Base-by-base conservation (phyloP, 352 stramenopile genomes). In the Globisporangium yorkense region DNA sequence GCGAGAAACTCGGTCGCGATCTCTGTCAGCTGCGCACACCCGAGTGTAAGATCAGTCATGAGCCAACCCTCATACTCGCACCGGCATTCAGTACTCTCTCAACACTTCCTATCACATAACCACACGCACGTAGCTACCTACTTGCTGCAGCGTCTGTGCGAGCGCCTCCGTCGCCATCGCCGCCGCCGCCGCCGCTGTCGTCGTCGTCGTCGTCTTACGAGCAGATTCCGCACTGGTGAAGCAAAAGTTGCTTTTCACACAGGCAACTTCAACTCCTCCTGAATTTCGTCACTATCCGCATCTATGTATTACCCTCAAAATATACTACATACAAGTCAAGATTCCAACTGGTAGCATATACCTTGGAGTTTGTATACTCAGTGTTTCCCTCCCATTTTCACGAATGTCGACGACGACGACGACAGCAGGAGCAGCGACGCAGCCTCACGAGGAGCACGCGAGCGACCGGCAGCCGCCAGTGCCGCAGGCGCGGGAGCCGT, bases 71-170 rank as follows among this genome's bases (percentile, higher is more conserved):
- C 31, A 37, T 37, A 37, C 7, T 39, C 12, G 35, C 29, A 35
- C 12, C 21, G 21, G 21, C 21, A 24, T 1, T 24, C 21, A 24
- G 21, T 24, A 24, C 21, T 24, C 21, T 24, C 21, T 24, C 21
- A 24, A 1, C 21, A 24, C 21, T 20, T 9, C 16, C 1, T 13
- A 20, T 13, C 10, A 15, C 8, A 24, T 8, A 37, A 9, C 5
- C 33, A 9, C 33, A 7, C 9, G 33, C 33, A 9, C 33, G 33
- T 3, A 44, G 20, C 7, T 18, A 24, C 5, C 5, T n/a, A 68
- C 65, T 50, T 67, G 65, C 33, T 58, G 40, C 39, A 72, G 62
- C 39, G 62, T 66, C 15, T 72, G 60, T 13, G 74, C 66, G 21
- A 79, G 54, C 45, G 61, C 54, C 31, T 61, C 54, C 35, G 52